A percentile compares a stretch with the other conserved stretches of the same genome.
Conservation (phyloP, 2,329 filamentous ascomycete genomes). For the Botryosphaeria dothidea region DNA sequence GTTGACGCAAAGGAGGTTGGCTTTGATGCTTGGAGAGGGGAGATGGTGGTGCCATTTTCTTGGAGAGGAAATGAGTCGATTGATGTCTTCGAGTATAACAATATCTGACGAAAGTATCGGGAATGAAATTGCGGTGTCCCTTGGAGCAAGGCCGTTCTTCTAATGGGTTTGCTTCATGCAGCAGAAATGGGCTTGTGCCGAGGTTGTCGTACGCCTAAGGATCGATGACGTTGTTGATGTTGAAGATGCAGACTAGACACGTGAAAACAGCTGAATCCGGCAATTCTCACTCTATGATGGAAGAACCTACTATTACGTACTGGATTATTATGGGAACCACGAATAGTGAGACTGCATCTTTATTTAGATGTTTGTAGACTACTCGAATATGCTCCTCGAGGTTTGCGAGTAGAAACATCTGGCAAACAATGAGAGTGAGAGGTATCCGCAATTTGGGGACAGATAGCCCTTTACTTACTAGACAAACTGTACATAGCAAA, state of each 20-base stretch:
- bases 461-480: too few relatives aligned
- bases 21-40: constrained; percentile 6
- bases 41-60: constrained; percentile 2
- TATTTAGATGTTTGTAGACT: too few relatives aligned
- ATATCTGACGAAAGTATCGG: too few relatives aligned
- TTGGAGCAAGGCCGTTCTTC: too few relatives aligned
- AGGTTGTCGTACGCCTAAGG: neutral
- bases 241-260: neutral
- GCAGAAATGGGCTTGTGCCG: neutral
- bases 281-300: neutral
- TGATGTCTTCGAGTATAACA: too few relatives aligned
- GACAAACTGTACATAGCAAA: too few relatives aligned
- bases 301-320: neutral
- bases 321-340: too few relatives aligned
- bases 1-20: neutral
- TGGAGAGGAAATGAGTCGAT: neutral
- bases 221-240: constrained; percentile 15
- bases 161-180: neutral
- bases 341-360: too few relatives aligned
- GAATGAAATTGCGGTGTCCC: too few relatives aligned
- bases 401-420: neutral
- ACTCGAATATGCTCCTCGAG: too few relatives aligned
- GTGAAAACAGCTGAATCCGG: neutral
- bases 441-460: too few relatives aligned
- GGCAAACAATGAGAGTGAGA: too few relatives aligned